These are phyloP conservation scores for Nicotiana otophora DNA, from an alignment of 257 asterid species.

Conservation along the genomic window DNA sequence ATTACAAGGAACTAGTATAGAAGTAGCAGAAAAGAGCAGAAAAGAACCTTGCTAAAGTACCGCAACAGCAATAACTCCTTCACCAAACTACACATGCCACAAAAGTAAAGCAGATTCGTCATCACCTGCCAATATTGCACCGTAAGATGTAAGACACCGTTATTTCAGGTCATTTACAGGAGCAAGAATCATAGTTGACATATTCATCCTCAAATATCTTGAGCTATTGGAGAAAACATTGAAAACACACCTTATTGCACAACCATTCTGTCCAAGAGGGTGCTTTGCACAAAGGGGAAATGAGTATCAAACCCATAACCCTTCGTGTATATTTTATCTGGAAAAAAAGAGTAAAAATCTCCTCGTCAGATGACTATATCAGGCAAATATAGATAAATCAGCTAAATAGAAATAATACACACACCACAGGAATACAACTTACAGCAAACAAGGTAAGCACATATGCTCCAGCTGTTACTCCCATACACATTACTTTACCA, in stretches of 20 bases:
- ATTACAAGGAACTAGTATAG: background rate
- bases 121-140: constrained; percentile 53
- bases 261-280: constrained; percentile 99
- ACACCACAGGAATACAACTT: constrained; percentile 27
- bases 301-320: constrained; percentile 84
- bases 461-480: constrained; percentile 96
- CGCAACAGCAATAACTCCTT: constrained; percentile 87
- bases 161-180: constrained; percentile 1
- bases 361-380: constrained; percentile 1
- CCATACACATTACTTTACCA: constrained; percentile 91
- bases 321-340: constrained; percentile 74
- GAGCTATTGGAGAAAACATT: background rate
- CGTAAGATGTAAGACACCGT: background rate
- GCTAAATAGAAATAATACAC: constrained; percentile 13
- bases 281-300: constrained; percentile 90
- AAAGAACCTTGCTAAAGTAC: constrained; percentile 86
- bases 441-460: constrained; percentile 87
- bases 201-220: background rate
- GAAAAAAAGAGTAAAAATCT: background rate
- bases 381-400: background rate
- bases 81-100: constrained; percentile 84
- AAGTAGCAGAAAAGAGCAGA: background rate
- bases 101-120: constrained; percentile 83
- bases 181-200: background rate
- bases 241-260: constrained; percentile 66